Conservation (phyloP, 2,329 filamentous ascomycete genomes). For the Pseudopyrenochaeta lycopersici region DNA sequence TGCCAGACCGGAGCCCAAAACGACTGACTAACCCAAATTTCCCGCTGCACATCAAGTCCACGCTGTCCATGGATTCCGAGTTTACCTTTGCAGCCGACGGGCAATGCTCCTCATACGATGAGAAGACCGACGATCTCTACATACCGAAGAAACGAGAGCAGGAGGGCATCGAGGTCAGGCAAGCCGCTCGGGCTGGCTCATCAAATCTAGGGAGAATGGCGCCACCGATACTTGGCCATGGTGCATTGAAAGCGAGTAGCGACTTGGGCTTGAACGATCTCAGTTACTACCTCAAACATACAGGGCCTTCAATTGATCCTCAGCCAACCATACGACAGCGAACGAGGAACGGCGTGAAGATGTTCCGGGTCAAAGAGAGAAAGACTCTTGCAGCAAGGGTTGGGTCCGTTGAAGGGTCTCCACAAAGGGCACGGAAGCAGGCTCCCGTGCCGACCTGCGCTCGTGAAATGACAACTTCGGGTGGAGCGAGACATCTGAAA, state of each 20-base stretch:
- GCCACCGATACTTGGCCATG: slow-evolving; percentile 44
- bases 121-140: slow-evolving; percentile 17
- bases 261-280: slow-evolving; percentile 40
- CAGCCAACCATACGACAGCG: slow-evolving; percentile 14
- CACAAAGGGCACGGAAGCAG: slow-evolving; percentile 21
- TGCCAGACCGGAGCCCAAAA: slow-evolving; percentile 36
- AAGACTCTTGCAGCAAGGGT: slow-evolving; percentile 35
- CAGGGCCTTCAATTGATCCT: slow-evolving; percentile 31
- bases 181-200: slow-evolving; percentile 27
- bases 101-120: slow-evolving; percentile 33
- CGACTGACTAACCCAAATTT: slow-evolving; percentile 28
- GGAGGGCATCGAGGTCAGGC: slow-evolving; percentile 11
- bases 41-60: slow-evolving; percentile 17
- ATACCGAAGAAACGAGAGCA: slow-evolving; percentile 17
- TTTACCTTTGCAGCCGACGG: slow-evolving; percentile 33
- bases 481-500: slow-evolving; percentile 39
- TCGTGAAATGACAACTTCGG: slow-evolving; percentile 37
- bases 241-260: slow-evolving; percentile 37
- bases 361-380: slow-evolving; percentile 34
- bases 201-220: slow-evolving; percentile 35
- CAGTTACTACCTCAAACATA: slow-evolving; percentile 40
- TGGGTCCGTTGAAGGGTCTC: slow-evolving; percentile 30
- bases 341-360: slow-evolving; percentile 27
- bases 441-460: slow-evolving; percentile 33
- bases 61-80: slow-evolving; percentile 27